Percentiles rank a stretch among this genome's conserved stretches.
Evolutionary conservation across 306 rosid genomes (phyloP).

Genomic region (Pterocarpus macrocarpus): DNA sequence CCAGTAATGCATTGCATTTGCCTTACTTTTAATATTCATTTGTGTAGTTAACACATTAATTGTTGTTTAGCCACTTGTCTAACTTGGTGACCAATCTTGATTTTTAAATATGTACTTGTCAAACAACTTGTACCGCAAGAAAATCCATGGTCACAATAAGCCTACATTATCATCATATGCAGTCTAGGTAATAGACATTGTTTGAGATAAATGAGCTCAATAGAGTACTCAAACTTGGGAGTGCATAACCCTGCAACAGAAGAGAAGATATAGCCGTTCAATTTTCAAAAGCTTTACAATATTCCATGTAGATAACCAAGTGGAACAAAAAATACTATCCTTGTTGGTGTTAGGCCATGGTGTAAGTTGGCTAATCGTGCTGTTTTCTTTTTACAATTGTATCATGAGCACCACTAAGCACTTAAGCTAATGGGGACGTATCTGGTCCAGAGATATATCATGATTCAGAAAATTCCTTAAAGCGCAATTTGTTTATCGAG

Average conservation of each 20-base stretch:
- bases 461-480: slow-evolving; percentile 44
- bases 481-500: slow-evolving; percentile 42
- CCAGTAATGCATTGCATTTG: neutral
- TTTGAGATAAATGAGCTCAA: slow-evolving; percentile 21
- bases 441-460: slow-evolving; percentile 36
- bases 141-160: slow-evolving; percentile 35
- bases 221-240: slow-evolving; percentile 18
- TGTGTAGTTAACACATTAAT: slow-evolving; percentile 8
- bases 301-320: neutral
- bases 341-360: slow-evolving; percentile 9
- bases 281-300: neutral
- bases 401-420: slow-evolving; percentile 36
- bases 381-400: slow-evolving; percentile 31
- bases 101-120: neutral
- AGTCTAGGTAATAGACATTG: neutral
- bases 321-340: slow-evolving; percentile 25
- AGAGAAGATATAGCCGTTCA: slow-evolving; percentile 10
- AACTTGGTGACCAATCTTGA: slow-evolving; percentile 20
- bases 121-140: slow-evolving; percentile 48
- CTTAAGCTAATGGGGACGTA: slow-evolving; percentile 30
- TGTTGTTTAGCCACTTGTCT: slow-evolving; percentile 4
- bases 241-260: slow-evolving; percentile 11
- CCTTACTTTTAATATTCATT: neutral
- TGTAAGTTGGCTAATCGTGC: slow-evolving; percentile 11
- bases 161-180: slow-evolving; percentile 22